Conservation (phyloP, 208 protist species). For the Trypanosoma melophagium region DNA sequence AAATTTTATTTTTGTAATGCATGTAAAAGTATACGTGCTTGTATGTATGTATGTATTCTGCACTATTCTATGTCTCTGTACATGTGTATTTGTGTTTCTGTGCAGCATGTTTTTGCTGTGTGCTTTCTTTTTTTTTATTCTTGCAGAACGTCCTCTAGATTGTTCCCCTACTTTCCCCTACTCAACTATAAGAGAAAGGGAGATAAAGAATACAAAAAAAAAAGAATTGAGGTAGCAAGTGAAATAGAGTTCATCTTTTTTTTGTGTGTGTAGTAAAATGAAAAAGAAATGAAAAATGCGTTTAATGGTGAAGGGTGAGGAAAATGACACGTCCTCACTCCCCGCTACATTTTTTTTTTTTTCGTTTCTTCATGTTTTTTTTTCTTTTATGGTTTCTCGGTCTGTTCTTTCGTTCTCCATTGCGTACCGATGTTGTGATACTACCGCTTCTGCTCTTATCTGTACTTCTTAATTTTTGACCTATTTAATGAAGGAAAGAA, state of each 20-base stretch:
- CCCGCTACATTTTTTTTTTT: neutral
- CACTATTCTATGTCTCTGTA: neutral
- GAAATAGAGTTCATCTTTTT: neutral
- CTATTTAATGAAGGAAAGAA: too few species aligned
- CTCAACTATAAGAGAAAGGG: neutral
- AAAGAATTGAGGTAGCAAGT: slow-evolving; percentile 5
- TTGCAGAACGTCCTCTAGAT: neutral
- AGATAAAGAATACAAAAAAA: neutral
- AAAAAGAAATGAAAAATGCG: slow-evolving; percentile 1
- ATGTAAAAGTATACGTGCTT: too few species aligned
- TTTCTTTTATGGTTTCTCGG: slow-evolving; percentile 17
- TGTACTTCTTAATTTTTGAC: too few species aligned
- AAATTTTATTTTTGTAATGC: too few species aligned
- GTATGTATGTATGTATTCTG: neutral
- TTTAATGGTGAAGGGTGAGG: slow-evolving; percentile 10
- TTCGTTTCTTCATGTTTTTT: slow-evolving; percentile 23
- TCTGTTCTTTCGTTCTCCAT: neutral
- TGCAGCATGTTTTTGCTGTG: neutral
- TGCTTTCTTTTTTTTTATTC: slow-evolving; percentile 3
- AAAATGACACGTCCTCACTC: neutral
- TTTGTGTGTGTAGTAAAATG: neutral
- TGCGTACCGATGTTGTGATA: neutral
- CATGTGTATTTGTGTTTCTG: neutral
- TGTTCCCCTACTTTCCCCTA: neutral
- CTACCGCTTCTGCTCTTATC: too few species aligned